Evolutionary conservation across 2,329 filamentous ascomycete genomes (phyloP), one percentile per base, ranked within the genome.

Genomic region (Neophaeococcomyces mojaviensis): DNA sequence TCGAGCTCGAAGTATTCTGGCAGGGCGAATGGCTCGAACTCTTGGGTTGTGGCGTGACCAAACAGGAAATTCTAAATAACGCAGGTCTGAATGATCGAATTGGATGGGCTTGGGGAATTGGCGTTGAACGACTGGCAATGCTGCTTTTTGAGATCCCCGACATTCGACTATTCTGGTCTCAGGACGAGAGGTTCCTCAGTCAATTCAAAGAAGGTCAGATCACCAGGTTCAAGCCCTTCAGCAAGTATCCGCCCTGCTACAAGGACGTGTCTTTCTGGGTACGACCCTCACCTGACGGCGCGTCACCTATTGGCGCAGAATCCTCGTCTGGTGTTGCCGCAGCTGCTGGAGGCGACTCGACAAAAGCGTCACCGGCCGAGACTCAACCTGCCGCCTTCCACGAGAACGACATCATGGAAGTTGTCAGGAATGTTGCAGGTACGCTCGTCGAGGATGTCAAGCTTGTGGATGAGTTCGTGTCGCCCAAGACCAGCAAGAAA

Each of bases 181-280:
- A 74, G 45, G 92, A 98, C 63, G 61, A 75, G 57, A 79, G 92
- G 7, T 98, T 98, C 68, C 68, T 94, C n/a, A 72, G 70, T 9
- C 92, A 98, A 65, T 98, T 98, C 66, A 64, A 66, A 30, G 62
- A 66, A 34, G 66, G 72, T 26, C 61, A 69, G 18, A 73, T 80
- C 49, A 71, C 68, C 18, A 79, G 78, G 42, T 98, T 94, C 64
- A 74, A 81, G 49, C 85, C 88, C 5, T 97, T 97, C 67, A 95
- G 88, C 53, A 95, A 88, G 66, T 80, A 94, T 64, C 92, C 92
- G 1, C 81, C 82, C 18, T 94, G 88, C 64, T 84, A 84, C 62
- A 90, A 90, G 67, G 92, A 98, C 63, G 84, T 97, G 9, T 86
- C 89, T 0, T 98, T 98, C 66, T 98, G 92, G 92, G 69, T 97